Conservation (phyloP, 2,329 filamentous ascomycete species). For the Cladosporium colombiae region DNA sequence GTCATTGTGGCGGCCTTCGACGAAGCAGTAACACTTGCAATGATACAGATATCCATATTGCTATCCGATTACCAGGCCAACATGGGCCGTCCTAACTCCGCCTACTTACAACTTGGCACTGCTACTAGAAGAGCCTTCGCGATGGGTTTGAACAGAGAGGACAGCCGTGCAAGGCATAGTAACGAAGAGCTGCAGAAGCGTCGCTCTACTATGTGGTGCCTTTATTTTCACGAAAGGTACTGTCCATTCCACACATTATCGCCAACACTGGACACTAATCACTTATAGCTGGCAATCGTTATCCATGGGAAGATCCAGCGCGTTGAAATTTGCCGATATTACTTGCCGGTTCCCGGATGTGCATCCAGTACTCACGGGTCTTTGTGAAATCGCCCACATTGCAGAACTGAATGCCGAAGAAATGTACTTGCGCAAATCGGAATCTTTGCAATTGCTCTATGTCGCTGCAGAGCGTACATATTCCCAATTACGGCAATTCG, state of each 20-base stretch:
- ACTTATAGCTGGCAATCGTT: slow-evolving; percentile 26
- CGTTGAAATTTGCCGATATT: slow-evolving; percentile 30
- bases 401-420: slow-evolving; percentile 22
- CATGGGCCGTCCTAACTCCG: slow-evolving; percentile 36
- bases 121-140: slow-evolving; percentile 35
- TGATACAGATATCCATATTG: slow-evolving; percentile 36
- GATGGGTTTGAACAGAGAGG: slow-evolving; percentile 34
- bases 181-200: slow-evolving; percentile 28
- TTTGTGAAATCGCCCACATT: slow-evolving; percentile 29
- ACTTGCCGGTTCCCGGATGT: slow-evolving; percentile 29
- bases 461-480: slow-evolving; percentile 29
- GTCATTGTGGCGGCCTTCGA: slow-evolving; percentile 32
- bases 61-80: slow-evolving; percentile 33
- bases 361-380: slow-evolving; percentile 24
- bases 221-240: slow-evolving; percentile 35
- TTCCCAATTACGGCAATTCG: slow-evolving; percentile 30
- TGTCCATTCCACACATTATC: background rate
- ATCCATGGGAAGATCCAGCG: slow-evolving; percentile 27
- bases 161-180: background rate
- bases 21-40: slow-evolving; percentile 36
- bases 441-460: slow-evolving; percentile 33
- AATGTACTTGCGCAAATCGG: slow-evolving; percentile 33
- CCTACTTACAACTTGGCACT: slow-evolving; percentile 34
- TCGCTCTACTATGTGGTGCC: slow-evolving; percentile 34
- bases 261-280: background rate